Evolutionary conservation across 306 rosid genomes (phyloP), one percentile per base, ranked within the genome.

Genomic region (Cicer yamashitae): DNA sequence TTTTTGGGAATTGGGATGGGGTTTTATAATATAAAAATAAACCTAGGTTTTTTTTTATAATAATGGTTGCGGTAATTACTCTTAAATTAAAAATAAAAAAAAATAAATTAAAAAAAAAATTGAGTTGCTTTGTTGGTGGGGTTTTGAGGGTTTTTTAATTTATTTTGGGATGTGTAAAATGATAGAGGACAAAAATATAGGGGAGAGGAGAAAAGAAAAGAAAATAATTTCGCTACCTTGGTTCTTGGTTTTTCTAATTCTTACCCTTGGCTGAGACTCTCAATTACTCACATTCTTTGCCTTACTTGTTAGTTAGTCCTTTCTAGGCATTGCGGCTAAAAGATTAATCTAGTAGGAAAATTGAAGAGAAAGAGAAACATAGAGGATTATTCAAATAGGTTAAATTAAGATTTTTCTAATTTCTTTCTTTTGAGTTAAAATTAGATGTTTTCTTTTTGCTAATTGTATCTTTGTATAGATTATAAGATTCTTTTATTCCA

Each of bases 401-500:
- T 57, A 82, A 72, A 71, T 12, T 15, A 58, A 65, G 44, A 25
- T 61, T 43, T 41, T 81, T 56, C 17, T 39, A 48, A 18, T 47
- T n/a, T 54, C 17, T 75, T 76, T 74, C 76, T 61, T 66, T 10
- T 50, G 45, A 60, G 60, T 70, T 59, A 82, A 80, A 87, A 40
- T 67, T 65, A 15, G 44, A 8, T 18, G 11, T 43, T 79, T 60
- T 71, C 20, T 79, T 45, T 34, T 30, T 30, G 66, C 10, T 34
- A 34, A 43, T 34, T 38, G 2, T 76, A 11, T 50, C 22, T 34
- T 68, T 78, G 75, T 73, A 80, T 78, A 50, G 73, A 73, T 76
- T 41, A 30, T 60, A 75, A 84, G 89, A 89, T 89, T 89, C 94
- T 84, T 86, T 87, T 67, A 81, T 82, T 79, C 85, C 61, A 47